Evolutionary conservation across 768 basidiomycete genomes (phyloP), one percentile per base, ranked within the genome.

Genomic region (Leccinum subgranulosum): DNA sequence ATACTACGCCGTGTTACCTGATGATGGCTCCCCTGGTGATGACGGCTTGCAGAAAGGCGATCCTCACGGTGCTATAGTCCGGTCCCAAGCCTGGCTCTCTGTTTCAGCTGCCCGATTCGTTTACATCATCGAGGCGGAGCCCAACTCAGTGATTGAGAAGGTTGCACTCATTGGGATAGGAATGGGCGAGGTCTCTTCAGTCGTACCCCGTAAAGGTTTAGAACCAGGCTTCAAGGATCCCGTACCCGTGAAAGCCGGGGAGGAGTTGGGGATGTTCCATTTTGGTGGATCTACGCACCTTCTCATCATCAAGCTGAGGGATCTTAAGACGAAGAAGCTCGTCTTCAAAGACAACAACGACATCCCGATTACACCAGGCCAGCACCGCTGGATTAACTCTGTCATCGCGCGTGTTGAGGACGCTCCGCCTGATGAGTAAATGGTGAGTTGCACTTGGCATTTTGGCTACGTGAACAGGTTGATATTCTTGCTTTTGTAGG

Each of bases 261-360:
- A 21, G 2, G 19, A 25, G 19, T 47, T 27, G 25, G 46, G 46
- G 46, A 78, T 74, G 77, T 83, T 87, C 79, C 84, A 84, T 65
- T 85, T 83, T 70, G 84, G 83, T 8, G 84, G 84, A 6, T 85
- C 81, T 34, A 75, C 79, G 0, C 74, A 80, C 52, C 70, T 70
- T 36, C 56, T 80, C 50, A 54, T 82, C 28, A 80, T 84, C n/a
- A 49, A 23, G 34, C 45, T 43, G 8, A 51, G 45, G 56, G 6
- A 9, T 15, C 34, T 15, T 34, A 1, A 1, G 2, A 25, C 8
- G 21, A 50, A 28, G 6, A 19, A 29, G 46, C 45, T 56, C 11
- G 27, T 29, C 19, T 55, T 19, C 14, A 0, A 36, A 10, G 54
- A 54, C 23, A 1, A 25, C 11, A 4, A 54, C 3, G 45, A 54